Evolutionary conservation across 1,139 yeast genomes (phyloP).

Genomic region (Blastobotrys illinoisensis): DNA sequence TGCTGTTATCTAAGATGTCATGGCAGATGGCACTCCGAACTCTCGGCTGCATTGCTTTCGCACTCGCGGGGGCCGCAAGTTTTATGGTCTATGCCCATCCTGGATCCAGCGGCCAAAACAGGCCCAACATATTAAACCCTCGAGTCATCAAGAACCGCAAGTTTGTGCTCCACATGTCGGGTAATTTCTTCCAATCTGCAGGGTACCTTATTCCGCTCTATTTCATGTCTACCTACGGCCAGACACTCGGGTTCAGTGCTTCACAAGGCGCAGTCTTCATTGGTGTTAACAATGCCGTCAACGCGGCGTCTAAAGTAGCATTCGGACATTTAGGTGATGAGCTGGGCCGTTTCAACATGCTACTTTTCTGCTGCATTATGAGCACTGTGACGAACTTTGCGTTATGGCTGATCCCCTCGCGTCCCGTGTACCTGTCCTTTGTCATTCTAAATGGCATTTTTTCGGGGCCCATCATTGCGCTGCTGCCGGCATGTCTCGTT

Average conservation of each 20-base stretch:
- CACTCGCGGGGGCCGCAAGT: constrained; percentile 13
- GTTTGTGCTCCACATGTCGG: constrained; percentile 32
- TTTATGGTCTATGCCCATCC: constrained; percentile 20
- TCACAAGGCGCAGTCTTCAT: constrained; percentile 41
- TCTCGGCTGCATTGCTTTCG: constrained; percentile 32
- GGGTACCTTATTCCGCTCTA: constrained; percentile 41
- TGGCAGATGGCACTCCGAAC: constrained; percentile 41
- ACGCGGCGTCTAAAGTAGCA: constrained; percentile 38
- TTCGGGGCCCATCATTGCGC: constrained; percentile 36
- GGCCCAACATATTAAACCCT: constrained; percentile 17
- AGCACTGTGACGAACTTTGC: constrained; percentile 35
- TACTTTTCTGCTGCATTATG: constrained; percentile 34
- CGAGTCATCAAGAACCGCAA: constrained; percentile 24
- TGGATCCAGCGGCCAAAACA: background rate
- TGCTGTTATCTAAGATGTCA: constrained; percentile 32
- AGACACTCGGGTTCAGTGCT: constrained; percentile 35
- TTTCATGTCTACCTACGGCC: constrained; percentile 41
- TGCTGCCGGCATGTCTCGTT: constrained; percentile 39
- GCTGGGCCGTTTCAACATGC: constrained; percentile 39
- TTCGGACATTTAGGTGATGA: constrained; percentile 38
- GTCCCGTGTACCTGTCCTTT: constrained; percentile 35
- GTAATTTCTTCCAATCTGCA: constrained; percentile 38
- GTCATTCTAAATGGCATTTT: constrained; percentile 37
- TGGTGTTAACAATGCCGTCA: constrained; percentile 40
- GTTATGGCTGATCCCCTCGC: constrained; percentile 34